Evolutionary conservation across 139 green algal species (phyloP), one percentile per base, ranked within the genome.

Genomic region (Parachlorella kessleri): DNA sequence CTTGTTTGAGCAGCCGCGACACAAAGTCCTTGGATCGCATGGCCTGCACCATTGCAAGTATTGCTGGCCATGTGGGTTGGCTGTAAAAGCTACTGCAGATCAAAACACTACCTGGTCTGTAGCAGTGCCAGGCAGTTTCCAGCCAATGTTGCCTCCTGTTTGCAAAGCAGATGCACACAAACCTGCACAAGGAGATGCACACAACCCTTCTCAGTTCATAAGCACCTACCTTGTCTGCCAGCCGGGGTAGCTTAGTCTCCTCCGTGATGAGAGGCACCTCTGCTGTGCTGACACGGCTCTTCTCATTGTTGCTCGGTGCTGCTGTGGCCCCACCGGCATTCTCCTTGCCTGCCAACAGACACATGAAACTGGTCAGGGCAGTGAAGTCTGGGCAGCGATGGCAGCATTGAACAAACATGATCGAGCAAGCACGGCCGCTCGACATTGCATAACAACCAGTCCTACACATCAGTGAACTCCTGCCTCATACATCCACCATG

Each of bases 21-120:
- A 66, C 24, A 63, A 65, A 73, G 36, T 23, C 2, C 74, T 80
- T 73, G 64, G 63, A 32, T n/a, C 64, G 40, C 64, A 80, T 42
- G 4, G 74, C 74, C 70, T 76, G 70, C 70, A 53, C 26, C 26
- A 37, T 2, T n/a, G n/a, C n/a, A n/a, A n/a, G n/a, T n/a, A n/a
- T n/a, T n/a, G n/a, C n/a, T n/a, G n/a, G n/a, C n/a, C n/a, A n/a
- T n/a, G n/a, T n/a, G n/a, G n/a, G n/a, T n/a, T n/a, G 21, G 21
- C 48, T 28, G 21, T 28, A 59, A 59, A 59, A 59, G 48, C 14
- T 18, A 18, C 48, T 59, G 48, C 14, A 59, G 21, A 18, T 18
- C 48, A 59, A 59, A 28, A 59, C 14, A 18, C 48, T 18, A 14
- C 14, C 14, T 18, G 14, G 21, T 14, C 48, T 14, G 48, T 59